Evolutionary conservation across 169 alveolate genomes (phyloP).

Genomic region (Plasmodium chabaudi): DNA sequence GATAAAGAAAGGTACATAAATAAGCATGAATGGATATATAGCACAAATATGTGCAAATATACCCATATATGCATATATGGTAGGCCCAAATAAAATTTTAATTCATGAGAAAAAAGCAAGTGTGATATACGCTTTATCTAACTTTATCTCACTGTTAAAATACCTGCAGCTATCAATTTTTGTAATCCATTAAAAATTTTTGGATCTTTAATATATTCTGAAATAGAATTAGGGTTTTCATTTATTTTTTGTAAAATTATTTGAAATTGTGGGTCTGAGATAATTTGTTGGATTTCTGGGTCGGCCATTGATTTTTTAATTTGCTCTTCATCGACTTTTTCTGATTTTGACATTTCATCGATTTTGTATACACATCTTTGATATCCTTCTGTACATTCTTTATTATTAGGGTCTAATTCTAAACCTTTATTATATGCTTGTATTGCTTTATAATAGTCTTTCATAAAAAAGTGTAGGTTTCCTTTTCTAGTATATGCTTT

Average conservation of each 20-base stretch:
- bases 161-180: conserved; percentile 98
- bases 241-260: conserved; percentile 89
- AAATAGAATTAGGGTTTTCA: conserved; percentile 89
- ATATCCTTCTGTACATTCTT: conserved; percentile 89
- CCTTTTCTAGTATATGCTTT: conserved; percentile 98
- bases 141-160: conserved; percentile 89
- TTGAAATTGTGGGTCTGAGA: conserved; percentile 96
- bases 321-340: conserved; percentile 92
- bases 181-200: conserved; percentile 94
- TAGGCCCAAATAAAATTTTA: no score
- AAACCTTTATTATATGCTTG: conserved; percentile 96
- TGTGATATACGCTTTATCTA: no score
- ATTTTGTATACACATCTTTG: conserved; percentile 86
- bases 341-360: conserved; percentile 89
- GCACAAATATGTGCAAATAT: no score
- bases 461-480: conserved; percentile 93
- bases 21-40: no score
- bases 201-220: conserved; percentile 95
- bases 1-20: no score
- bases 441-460: conserved; percentile 97
- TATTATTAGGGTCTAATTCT: conserved; percentile 93
- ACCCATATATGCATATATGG: no score
- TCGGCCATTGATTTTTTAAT: conserved; percentile 92
- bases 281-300: conserved; percentile 97
- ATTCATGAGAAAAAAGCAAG: no score